Evolutionary conservation across 441 rosid species (phyloP).

Genomic region (Bocquillonia castaneifolia): DNA sequence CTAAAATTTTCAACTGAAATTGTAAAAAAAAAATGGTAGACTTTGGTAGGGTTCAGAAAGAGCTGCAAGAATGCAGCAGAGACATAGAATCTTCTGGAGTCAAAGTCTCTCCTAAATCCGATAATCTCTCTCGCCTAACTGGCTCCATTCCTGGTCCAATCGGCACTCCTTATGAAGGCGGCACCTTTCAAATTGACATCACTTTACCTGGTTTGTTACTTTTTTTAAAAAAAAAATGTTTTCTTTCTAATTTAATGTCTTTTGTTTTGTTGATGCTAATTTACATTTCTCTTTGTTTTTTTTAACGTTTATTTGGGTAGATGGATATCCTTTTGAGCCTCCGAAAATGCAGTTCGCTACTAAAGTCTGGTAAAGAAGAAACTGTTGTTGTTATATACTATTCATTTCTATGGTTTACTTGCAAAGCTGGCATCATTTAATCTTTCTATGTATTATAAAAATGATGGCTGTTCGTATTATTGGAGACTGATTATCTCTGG

Average conservation of each 20-base stretch:
- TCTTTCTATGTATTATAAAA: not conserved
- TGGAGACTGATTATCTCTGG: not conserved
- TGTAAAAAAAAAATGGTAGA: slow-evolving; percentile 56
- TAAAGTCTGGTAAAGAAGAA: slow-evolving; percentile 83
- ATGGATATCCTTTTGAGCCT: slow-evolving; percentile 98
- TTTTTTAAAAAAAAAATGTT: no score
- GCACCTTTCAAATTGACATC: slow-evolving; percentile 85
- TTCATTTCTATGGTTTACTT: slow-evolving; percentile 10
- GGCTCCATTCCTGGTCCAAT: slow-evolving; percentile 88
- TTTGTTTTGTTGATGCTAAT: not conserved
- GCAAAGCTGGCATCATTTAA: not conserved
- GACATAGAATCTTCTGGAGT: slow-evolving; percentile 70
- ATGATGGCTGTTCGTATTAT: not conserved
- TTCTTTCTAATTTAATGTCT: no score
- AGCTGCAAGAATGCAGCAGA: slow-evolving; percentile 86
- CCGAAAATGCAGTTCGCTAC: slow-evolving; percentile 96
- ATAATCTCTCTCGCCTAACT: slow-evolving; percentile 59
- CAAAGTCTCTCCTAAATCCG: slow-evolving; percentile 65
- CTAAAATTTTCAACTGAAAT: not conserved
- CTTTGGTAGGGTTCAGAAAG: slow-evolving; percentile 83
- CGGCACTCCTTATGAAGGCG: slow-evolving; percentile 96
- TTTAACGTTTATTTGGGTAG: slow-evolving; percentile 34
- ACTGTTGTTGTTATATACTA: not conserved
- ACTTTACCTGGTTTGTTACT: slow-evolving; percentile 55
- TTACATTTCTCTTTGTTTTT: not conserved